Percentiles rank a stretch among this genome's conserved stretches.
Conservation (phyloP, 495 filamentous ascomycete species). For the Podospora bellae-mahoneyi region DNA sequence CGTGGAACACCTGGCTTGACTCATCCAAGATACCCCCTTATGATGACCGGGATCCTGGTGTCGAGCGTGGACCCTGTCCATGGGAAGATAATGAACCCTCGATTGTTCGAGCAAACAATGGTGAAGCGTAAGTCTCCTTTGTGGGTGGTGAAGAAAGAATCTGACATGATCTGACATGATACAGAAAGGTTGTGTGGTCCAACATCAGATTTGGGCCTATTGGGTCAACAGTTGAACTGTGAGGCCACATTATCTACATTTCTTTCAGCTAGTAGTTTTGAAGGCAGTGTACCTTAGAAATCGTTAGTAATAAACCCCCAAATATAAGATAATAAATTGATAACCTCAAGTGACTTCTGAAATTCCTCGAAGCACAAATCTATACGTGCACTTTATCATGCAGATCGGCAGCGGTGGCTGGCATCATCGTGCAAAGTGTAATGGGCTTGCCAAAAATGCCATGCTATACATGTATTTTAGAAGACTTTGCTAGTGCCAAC, state of each 20-base stretch:
- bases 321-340: too few species aligned
- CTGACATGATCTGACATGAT: slow-evolving; percentile 12
- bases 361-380: too few species aligned
- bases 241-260: background rate
- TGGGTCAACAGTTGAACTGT: slow-evolving; percentile 47
- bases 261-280: too few species aligned
- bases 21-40: background rate
- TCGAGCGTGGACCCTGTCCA: background rate
- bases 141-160: slow-evolving; percentile 27
- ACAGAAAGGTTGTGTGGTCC: slow-evolving; percentile 43
- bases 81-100: slow-evolving; percentile 15
- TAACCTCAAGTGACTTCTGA: too few species aligned
- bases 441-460: too few species aligned
- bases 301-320: too few species aligned
- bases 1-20: background rate
- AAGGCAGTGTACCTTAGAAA: too few species aligned
- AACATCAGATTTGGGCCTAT: slow-evolving; percentile 69
- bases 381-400: too few species aligned
- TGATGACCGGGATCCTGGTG: background rate
- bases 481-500: too few species aligned
- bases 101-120: background rate
- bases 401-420: too few species aligned
- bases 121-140: slow-evolving; percentile 29
- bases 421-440: too few species aligned
- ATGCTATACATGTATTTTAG: too few species aligned